Conservation (phyloP, 768 basidiomycete species). For the Tephrocybe sp. region DNA sequence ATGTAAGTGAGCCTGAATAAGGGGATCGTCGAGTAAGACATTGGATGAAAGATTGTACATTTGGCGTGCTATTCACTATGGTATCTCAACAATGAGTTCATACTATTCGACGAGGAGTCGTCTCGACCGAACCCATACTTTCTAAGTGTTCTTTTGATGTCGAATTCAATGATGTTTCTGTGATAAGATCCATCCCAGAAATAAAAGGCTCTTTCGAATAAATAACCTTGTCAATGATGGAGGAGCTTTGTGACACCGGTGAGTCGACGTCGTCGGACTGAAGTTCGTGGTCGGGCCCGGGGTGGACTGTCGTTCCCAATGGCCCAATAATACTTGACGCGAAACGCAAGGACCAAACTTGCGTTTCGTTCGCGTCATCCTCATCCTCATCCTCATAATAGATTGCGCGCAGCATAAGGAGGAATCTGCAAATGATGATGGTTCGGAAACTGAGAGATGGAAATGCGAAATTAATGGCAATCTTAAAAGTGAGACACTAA, state of each 20-base stretch:
- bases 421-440: slow-evolving; percentile 34
- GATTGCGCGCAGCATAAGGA: slow-evolving; percentile 27
- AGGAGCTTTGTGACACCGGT: neutral
- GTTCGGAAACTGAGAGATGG: slow-evolving; percentile 28
- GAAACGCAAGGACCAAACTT: slow-evolving; percentile 20
- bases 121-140: no score
- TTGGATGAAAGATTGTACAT: no score
- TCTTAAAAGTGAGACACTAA: neutral
- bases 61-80: no score
- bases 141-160: no score
- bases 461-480: neutral
- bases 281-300: neutral
- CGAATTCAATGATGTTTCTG: no score
- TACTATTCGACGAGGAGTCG: no score
- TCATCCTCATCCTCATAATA: slow-evolving; percentile 19
- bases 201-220: neutral
- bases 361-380: slow-evolving; percentile 10
- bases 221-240: neutral
- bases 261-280: neutral
- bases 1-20: no score
- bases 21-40: no score
- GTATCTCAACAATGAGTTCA: no score
- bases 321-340: slow-evolving; percentile 25
- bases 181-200: neutral
- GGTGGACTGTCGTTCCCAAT: slow-evolving; percentile 22